phyloP scores from a whole-genome alignment of 352 stramenopile genomes.

The Peronosclerospora sorghi region DNA sequence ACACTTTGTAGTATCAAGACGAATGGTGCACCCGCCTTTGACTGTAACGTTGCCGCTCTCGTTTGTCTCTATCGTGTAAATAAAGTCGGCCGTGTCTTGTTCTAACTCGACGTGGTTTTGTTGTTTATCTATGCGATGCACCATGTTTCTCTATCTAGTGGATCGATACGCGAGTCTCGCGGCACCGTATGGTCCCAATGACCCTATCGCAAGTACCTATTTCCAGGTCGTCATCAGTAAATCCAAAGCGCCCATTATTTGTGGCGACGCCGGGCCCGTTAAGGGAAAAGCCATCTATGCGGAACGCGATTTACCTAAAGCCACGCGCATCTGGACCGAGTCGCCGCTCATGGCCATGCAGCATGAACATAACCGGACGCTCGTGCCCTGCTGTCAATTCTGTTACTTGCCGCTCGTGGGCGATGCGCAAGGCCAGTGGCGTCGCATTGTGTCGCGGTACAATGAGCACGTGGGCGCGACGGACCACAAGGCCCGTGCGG shows the following conservation, averaged over 20 bases:
- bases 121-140: not conserved
- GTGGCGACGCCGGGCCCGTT: constrained; percentile 35
- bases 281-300: constrained; percentile 74
- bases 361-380: constrained; percentile 34
- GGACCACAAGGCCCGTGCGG: constrained; percentile 1
- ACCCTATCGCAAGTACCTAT: constrained; percentile 38
- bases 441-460: constrained; percentile 26
- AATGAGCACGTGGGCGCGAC: constrained; percentile 6
- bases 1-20: constrained; percentile 7
- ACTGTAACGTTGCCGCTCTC: constrained; percentile 8
- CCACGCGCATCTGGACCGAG: constrained; percentile 56
- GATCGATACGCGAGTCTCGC: constrained; percentile 39
- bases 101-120: not conserved
- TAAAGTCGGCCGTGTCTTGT: not conserved
- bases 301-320: constrained; percentile 29
- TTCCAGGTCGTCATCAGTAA: constrained; percentile 58
- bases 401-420: constrained; percentile 58
- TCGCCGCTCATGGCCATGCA: constrained; percentile 64
- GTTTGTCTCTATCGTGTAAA: no score
- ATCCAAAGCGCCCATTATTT: constrained; percentile 47
- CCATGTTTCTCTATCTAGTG: constrained; percentile 7
- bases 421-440: constrained; percentile 39
- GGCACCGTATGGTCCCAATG: constrained; percentile 38
- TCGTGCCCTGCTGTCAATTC: constrained; percentile 48
- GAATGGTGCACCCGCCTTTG: not conserved